Evolutionary conservation across 202 grass and related monocot genomes (phyloP), one percentile per base, ranked within the genome.

Genomic region (Musa balbisiana): DNA sequence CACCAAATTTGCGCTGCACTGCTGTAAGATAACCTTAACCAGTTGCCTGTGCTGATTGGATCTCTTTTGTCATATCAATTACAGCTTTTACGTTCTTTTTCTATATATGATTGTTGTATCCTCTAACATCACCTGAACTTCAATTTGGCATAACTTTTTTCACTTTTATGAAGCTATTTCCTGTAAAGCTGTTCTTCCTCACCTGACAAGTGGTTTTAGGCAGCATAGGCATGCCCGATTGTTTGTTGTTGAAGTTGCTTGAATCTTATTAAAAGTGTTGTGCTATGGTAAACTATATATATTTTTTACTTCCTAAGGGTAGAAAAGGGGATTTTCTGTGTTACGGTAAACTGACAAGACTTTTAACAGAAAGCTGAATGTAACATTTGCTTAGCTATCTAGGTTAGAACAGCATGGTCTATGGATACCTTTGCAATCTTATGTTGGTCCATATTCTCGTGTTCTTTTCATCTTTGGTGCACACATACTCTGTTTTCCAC

Each of bases 1-100:
- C 92, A 63, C 92, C 92, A 64, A 90, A 89, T 82, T 72, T 97
- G 83, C 93, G 93, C 25, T 93, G 88, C 86, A 93, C 88, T 50
- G 90, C 93, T 77, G 93, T 97, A 91, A 93, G 88, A 60, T 23
- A 79, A 26, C n/a, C 17, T 56, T 27, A 2, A n/a, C 9, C 21
- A 17, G 19, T 60, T 60, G 13, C 5, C 17, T 17, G 56, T 60
- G 4, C 33, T 43, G 33, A 43, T 43, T 43, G 33, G 5, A 43
- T 43, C 33, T 43, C 33, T 8, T 43, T 43, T 43, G 33, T 43
- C 33, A 8, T 1, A 43, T 43, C 33, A 43, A 43, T 43, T 43
- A 43, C 33, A 43, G 33, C 33, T 43, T 43, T 43, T 43, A 6
- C 1, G 11, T 60, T 60, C 6, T 3, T 60, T n/a, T 60, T 16